These are phyloP conservation scores for Leishmania arabica DNA, from an alignment of 208 protist genomes.

Conservation along the genomic window DNA sequence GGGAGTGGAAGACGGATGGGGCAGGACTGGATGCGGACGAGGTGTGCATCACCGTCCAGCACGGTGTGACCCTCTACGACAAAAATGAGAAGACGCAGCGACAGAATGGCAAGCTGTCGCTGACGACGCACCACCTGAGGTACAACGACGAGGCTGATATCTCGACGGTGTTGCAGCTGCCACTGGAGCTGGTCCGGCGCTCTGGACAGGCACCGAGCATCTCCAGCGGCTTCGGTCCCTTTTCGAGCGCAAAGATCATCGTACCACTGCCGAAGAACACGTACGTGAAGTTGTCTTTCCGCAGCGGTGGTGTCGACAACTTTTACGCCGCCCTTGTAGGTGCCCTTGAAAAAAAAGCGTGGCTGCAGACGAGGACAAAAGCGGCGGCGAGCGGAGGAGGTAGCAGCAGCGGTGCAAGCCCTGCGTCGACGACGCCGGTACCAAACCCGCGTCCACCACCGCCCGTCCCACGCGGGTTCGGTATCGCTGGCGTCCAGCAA, in stretches of 20 bases:
- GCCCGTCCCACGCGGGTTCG: conserved; percentile 52
- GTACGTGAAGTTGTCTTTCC: conserved; percentile 64
- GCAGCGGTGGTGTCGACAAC: conserved; percentile 47
- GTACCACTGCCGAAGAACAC: conserved; percentile 47
- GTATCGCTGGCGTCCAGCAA: conserved; percentile 80
- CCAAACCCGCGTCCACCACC: background rate
- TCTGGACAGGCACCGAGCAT: conserved; percentile 36
- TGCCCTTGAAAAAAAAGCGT: conserved; percentile 48
- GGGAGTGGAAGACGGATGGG: conserved; percentile 37
- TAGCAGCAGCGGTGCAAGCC: conserved; percentile 1
- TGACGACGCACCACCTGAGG: conserved; percentile 71
- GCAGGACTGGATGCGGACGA: conserved; percentile 44
- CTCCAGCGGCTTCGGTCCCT: conserved; percentile 36
- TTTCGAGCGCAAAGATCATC: conserved; percentile 67
- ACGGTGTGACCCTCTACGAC: conserved; percentile 60
- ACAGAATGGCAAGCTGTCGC: conserved; percentile 57
- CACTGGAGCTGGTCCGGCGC: conserved; percentile 43
- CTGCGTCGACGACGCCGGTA: background rate
- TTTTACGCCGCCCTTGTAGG: conserved; percentile 49
- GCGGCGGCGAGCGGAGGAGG: background rate
- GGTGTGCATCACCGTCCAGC: conserved; percentile 50
- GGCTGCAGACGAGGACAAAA: conserved; percentile 16
- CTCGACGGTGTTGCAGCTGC: conserved; percentile 42
- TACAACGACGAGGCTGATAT: conserved; percentile 42
- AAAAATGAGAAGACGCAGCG: conserved; percentile 53